These are phyloP conservation scores for Craspedostauros australis DNA, from an alignment of 108 stramenopile species.

Conservation along the genomic window DNA sequence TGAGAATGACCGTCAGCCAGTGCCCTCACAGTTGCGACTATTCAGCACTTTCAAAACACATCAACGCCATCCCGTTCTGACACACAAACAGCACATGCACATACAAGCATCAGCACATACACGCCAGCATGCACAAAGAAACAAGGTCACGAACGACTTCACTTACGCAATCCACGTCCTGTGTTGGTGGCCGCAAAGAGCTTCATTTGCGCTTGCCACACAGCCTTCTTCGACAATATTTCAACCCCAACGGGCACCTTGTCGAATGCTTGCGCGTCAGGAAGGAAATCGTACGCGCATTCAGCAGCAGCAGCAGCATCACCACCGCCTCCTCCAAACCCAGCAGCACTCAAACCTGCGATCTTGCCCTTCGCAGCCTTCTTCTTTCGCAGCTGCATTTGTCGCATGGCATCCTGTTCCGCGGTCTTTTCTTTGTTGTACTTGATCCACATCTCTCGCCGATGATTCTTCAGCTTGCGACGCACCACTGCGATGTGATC, in stretches of 20 bases:
- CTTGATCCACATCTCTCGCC: constrained; percentile 27
- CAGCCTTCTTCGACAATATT: constrained; percentile 1
- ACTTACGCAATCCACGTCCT: constrained; percentile 7
- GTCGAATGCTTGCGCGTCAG: constrained; percentile 24
- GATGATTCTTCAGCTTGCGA: constrained; percentile 38
- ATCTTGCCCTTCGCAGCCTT: neutral
- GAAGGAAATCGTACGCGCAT: constrained; percentile 20
- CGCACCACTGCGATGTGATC: constrained; percentile 22
- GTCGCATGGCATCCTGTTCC: neutral
- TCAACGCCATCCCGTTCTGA: too few relatives aligned
- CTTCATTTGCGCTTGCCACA: constrained; percentile 1
- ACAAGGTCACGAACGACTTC: neutral
- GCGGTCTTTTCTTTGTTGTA: neutral
- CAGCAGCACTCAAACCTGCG: neutral
- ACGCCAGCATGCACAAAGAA: neutral
- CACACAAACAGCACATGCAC: neutral
- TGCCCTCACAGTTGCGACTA: neutral
- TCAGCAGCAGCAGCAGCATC: neutral
- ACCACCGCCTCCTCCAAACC: neutral
- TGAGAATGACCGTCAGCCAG: neutral
- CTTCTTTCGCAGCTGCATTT: neutral
- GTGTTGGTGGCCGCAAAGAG: constrained; percentile 17
- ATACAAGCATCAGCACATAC: neutral
- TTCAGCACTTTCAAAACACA: too few relatives aligned
- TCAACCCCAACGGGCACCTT: neutral